Evolutionary conservation across 108 stramenopile genomes (phyloP).

Genomic region (Conticribra guillardii): DNA sequence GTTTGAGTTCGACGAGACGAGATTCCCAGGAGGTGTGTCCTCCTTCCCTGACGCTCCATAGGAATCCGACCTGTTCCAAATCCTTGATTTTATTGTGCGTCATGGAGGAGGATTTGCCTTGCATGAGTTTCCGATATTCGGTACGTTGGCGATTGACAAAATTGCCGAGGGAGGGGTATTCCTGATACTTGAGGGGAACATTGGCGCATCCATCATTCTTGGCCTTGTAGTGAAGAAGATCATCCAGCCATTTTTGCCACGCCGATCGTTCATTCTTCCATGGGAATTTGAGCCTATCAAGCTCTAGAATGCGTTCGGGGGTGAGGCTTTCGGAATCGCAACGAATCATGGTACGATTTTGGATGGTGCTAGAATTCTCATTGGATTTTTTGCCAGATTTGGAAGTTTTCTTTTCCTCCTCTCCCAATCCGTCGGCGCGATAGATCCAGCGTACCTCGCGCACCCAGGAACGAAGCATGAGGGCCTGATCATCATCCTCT

Average conservation of each 20-base stretch:
- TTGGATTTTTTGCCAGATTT: conserved; percentile 1
- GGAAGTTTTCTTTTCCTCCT: background rate
- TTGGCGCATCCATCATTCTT: conserved; percentile 27
- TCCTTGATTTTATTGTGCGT: conserved; percentile 27
- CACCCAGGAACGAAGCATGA: conserved; percentile 29
- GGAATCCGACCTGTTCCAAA: conserved; percentile 31
- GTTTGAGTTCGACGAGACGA: conserved; percentile 10
- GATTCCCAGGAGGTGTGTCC: conserved; percentile 37
- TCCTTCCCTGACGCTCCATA: conserved; percentile 36
- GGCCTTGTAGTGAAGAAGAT: conserved; percentile 29
- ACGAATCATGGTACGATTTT: background rate
- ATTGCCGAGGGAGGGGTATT: conserved; percentile 34
- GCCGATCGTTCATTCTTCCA: conserved; percentile 14
- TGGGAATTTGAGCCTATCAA: conserved; percentile 15
- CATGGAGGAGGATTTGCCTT: conserved; percentile 33
- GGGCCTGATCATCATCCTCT: conserved; percentile 6
- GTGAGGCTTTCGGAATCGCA: conserved; percentile 24
- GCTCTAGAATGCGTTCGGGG: conserved; percentile 10
- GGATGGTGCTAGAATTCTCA: background rate
- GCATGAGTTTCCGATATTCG: conserved; percentile 35
- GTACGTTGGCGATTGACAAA: conserved; percentile 46
- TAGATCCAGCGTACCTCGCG: conserved; percentile 25
- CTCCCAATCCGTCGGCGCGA: conserved; percentile 1
- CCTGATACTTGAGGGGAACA: conserved; percentile 28
- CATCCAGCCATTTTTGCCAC: conserved; percentile 38